phyloP scores from a whole-genome alignment of 192 early-diverging fungal genomes.

The Coemansia sp. region DNA sequence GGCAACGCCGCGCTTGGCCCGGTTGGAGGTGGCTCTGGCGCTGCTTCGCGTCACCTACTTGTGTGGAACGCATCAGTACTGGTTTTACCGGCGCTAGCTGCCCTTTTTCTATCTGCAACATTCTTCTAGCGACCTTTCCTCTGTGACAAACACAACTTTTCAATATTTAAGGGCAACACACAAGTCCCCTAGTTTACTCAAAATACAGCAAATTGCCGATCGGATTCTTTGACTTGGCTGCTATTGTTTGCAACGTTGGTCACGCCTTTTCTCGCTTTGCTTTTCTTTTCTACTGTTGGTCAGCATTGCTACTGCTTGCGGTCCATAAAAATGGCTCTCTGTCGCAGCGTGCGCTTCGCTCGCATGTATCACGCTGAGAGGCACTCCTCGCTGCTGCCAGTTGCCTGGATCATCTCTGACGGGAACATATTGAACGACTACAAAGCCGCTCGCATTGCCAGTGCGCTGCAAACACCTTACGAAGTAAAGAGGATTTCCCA shows the following conservation, averaged over 20 bases:
- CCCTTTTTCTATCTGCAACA: slow-evolving; percentile 23
- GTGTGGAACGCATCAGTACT: slow-evolving; percentile 22
- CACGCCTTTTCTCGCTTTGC: background rate
- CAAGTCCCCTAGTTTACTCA: background rate
- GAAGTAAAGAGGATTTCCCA: slow-evolving; percentile 11
- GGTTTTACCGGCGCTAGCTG: slow-evolving; percentile 5
- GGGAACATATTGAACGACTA: slow-evolving; percentile 14
- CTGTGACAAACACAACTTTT: background rate
- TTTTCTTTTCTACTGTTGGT: background rate
- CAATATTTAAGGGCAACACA: background rate
- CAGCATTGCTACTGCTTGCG: background rate
- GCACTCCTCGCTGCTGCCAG: slow-evolving; percentile 42
- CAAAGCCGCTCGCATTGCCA: slow-evolving; percentile 19
- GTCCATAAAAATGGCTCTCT: background rate
- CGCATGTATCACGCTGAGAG: slow-evolving; percentile 21
- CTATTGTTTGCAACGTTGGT: background rate
- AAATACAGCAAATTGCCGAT: background rate
- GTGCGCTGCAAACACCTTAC: slow-evolving; percentile 20
- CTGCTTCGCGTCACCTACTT: slow-evolving; percentile 8
- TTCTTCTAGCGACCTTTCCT: slow-evolving; percentile 9
- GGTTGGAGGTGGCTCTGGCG: background rate
- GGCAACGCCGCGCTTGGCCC: background rate
- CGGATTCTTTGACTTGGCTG: too few relatives aligned
- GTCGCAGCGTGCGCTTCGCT: background rate
- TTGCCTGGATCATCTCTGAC: slow-evolving; percentile 35